Evolutionary conservation across 2,329 filamentous ascomycete genomes (phyloP).

Genomic region (Phyllosticta citrichinensis): DNA sequence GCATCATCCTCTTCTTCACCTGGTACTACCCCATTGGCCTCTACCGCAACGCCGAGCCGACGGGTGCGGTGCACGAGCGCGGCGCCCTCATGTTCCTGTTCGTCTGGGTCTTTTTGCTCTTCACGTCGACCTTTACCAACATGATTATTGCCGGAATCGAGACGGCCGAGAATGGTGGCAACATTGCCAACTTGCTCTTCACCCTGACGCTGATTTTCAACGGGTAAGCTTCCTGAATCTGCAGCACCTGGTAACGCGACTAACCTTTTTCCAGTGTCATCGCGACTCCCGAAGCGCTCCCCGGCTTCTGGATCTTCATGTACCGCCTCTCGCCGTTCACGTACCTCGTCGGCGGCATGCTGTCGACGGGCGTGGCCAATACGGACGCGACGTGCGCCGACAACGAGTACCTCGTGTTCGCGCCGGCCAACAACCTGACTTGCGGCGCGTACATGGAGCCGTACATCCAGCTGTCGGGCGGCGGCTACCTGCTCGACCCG

Average conservation of each 20-base stretch:
- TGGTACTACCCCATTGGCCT: constrained; percentile 79
- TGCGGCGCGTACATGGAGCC: constrained; percentile 46
- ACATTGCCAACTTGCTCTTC: constrained; percentile 62
- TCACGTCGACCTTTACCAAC: constrained; percentile 65
- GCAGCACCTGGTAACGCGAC: constrained; percentile 18
- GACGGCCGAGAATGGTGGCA: constrained; percentile 58
- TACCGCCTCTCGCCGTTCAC: constrained; percentile 69
- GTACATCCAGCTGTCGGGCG: constrained; percentile 22
- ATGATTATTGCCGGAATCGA: constrained; percentile 64
- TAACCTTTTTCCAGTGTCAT: constrained; percentile 48
- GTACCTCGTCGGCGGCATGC: constrained; percentile 63
- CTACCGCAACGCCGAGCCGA: constrained; percentile 52
- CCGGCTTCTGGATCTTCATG: constrained; percentile 70
- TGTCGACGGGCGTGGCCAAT: constrained; percentile 57
- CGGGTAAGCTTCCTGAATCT: constrained; percentile 17
- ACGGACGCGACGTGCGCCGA: constrained; percentile 51
- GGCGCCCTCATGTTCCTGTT: constrained; percentile 68
- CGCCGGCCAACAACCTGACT: constrained; percentile 46
- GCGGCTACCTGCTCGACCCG: constrained; percentile 30
- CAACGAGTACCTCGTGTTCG: constrained; percentile 57
- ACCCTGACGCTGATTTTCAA: constrained; percentile 60
- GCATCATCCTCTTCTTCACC: constrained; percentile 58
- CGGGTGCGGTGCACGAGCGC: constrained; percentile 51
- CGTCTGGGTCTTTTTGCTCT: constrained; percentile 60
- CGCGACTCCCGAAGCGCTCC: constrained; percentile 48